phyloP scores from a whole-genome alignment of 495 filamentous ascomycete genomes.

The Penicillium fimorum region DNA sequence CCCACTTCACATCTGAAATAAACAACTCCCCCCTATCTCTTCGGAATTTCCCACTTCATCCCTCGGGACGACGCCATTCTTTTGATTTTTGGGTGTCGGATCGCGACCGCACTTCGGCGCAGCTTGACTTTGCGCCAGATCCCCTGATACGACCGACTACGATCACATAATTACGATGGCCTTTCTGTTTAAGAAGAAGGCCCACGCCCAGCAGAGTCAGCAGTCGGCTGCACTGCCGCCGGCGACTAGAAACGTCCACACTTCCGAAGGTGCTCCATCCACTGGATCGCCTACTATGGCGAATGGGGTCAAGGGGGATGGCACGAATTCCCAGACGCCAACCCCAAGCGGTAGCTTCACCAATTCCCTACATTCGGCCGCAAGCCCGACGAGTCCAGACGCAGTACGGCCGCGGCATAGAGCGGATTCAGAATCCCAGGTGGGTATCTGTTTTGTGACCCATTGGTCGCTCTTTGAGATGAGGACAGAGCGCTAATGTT shows the following conservation, averaged over 20 bases:
- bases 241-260: slow-evolving; percentile 52
- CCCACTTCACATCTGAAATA: slow-evolving; percentile 32
- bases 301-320: slow-evolving; percentile 46
- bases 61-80: slow-evolving; percentile 1
- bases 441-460: slow-evolving; percentile 25
- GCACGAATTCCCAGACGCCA: slow-evolving; percentile 46
- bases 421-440: slow-evolving; percentile 52
- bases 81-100: slow-evolving; percentile 16
- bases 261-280: slow-evolving; percentile 43
- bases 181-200: slow-evolving; percentile 63
- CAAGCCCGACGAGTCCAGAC: slow-evolving; percentile 51
- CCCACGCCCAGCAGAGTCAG: slow-evolving; percentile 30
- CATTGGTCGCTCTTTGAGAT: not conserved
- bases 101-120: slow-evolving; percentile 16
- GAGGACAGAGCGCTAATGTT: not conserved
- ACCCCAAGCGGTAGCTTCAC: slow-evolving; percentile 65
- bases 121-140: slow-evolving; percentile 24
- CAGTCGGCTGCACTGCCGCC: slow-evolving; percentile 44
- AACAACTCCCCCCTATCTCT: slow-evolving; percentile 15
- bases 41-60: not conserved
- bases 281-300: slow-evolving; percentile 25
- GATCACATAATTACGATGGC: slow-evolving; percentile 52
- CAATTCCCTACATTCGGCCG: slow-evolving; percentile 60
- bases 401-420: slow-evolving; percentile 49
- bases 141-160: slow-evolving; percentile 36